Percentiles rank a stretch among this genome's conserved stretches.
These are phyloP conservation scores for Daldinia sp. DNA, from an alignment of 2,329 filamentous ascomycete species.

Conservation along the genomic window DNA sequence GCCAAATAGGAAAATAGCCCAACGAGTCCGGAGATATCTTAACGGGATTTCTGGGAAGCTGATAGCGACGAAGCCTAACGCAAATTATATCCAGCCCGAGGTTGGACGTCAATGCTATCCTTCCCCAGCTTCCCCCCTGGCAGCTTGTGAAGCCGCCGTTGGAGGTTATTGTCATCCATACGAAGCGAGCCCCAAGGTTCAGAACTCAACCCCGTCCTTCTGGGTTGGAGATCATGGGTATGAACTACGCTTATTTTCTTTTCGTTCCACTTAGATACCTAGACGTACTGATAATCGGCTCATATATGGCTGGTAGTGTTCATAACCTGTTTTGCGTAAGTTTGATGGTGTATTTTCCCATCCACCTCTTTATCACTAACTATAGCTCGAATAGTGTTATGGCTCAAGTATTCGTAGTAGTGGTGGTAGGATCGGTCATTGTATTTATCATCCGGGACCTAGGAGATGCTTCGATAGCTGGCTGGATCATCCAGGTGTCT, in stretches of 20 bases:
- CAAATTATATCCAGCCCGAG: too few species aligned
- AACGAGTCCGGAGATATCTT: too few species aligned
- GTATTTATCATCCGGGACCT: constrained; percentile 64
- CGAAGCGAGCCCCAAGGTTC: not conserved
- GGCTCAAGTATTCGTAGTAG: constrained; percentile 64
- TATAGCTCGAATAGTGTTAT: constrained; percentile 51
- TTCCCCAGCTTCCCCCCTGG: not conserved
- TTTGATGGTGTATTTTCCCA: not conserved
- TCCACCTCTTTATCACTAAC: not conserved
- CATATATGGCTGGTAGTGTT: constrained; percentile 47
- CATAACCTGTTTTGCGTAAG: constrained; percentile 59
- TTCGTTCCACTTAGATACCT: not conserved
- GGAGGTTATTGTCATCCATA: not conserved
- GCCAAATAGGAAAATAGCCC: too few species aligned
- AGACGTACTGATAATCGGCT: not conserved
- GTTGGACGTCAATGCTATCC: not conserved
- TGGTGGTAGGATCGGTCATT: constrained; percentile 63
- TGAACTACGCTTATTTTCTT: constrained; percentile 10
- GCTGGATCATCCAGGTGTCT: constrained; percentile 63
- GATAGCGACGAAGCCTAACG: too few species aligned
- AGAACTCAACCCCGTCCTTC: constrained; percentile 46
- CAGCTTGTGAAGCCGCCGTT: not conserved
- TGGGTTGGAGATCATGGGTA: constrained; percentile 65
- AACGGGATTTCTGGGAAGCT: too few species aligned
- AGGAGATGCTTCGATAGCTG: constrained; percentile 57